Conservation (phyloP, 1,139 yeast species). For the Suhomyces ambrosiae region DNA sequence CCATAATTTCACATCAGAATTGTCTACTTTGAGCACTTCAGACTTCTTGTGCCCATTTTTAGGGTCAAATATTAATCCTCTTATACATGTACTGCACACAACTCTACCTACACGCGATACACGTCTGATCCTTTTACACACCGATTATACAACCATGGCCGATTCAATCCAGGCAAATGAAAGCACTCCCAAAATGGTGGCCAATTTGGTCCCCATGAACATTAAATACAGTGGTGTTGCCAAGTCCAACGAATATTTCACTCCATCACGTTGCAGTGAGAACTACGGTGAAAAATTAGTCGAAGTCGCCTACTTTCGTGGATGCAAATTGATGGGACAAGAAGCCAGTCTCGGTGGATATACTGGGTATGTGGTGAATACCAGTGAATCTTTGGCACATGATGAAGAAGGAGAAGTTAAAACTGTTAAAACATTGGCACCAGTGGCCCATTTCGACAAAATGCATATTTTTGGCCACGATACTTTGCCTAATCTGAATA, state of each 20-base stretch:
- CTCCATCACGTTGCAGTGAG: constrained; percentile 35
- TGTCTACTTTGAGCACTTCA: too few species aligned
- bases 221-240: constrained; percentile 44
- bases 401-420: constrained; percentile 21
- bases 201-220: constrained; percentile 43
- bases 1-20: too few species aligned
- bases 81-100: too few species aligned
- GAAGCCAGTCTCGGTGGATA: constrained; percentile 24
- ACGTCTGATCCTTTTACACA: too few species aligned
- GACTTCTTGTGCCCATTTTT: too few species aligned
- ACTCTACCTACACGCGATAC: too few species aligned
- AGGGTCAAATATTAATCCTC: too few species aligned
- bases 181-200: constrained; percentile 20
- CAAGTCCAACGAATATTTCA: constrained; percentile 38
- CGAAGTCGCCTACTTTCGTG: constrained; percentile 40
- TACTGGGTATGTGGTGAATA: constrained; percentile 35
- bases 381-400: constrained; percentile 31
- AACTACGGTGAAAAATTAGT: constrained; percentile 18
- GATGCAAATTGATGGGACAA: constrained; percentile 40
- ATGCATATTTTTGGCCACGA: constrained; percentile 46
- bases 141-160: constrained; percentile 13
- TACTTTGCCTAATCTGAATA: constrained; percentile 29
- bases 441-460: constrained; percentile 35
- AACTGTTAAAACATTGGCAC: constrained; percentile 30
- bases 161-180: constrained; percentile 12